Conservation (phyloP, 495 filamentous ascomycete species). For the Penicillium goetzii region DNA sequence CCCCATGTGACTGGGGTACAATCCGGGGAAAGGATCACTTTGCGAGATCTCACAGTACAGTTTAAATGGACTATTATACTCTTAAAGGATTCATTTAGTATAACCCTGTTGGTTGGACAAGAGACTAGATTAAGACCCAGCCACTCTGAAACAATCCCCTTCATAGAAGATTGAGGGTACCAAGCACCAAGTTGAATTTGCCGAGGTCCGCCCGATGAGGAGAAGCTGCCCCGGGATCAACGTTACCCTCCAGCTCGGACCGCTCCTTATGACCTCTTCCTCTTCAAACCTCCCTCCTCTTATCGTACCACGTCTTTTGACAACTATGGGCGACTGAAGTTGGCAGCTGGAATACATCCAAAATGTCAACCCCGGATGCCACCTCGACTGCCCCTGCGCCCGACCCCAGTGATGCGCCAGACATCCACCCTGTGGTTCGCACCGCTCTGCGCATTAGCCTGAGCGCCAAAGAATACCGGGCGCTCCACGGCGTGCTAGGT, state of each 20-base stretch:
- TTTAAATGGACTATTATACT: background rate
- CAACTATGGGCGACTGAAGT: conserved; percentile 15
- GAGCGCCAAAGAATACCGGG: conserved; percentile 80
- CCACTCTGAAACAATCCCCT: background rate
- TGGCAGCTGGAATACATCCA: conserved; percentile 2
- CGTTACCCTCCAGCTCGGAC: conserved; percentile 1
- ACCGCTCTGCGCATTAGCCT: conserved; percentile 83
- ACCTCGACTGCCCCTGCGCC: conserved; percentile 16
- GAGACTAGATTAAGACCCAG: background rate
- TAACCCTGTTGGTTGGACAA: background rate
- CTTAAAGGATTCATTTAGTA: background rate
- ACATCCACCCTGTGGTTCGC: conserved; percentile 48
- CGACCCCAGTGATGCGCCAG: conserved; percentile 13
- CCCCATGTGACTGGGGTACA: conserved; percentile 2
- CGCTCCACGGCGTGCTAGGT: conserved; percentile 76
- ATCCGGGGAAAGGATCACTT: background rate
- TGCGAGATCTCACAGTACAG: background rate
- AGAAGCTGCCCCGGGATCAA: conserved; percentile 14
- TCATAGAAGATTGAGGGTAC: background rate
- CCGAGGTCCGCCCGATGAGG: conserved; percentile 20
- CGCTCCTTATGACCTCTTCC: conserved; percentile 7
- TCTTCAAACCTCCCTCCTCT: background rate
- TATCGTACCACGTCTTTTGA: conserved; percentile 1
- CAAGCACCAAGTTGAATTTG: background rate
- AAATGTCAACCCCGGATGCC: conserved; percentile 24